phyloP scores from a whole-genome alignment of 2,329 filamentous ascomycete species.

The Paracoccidioides lutzii region DNA sequence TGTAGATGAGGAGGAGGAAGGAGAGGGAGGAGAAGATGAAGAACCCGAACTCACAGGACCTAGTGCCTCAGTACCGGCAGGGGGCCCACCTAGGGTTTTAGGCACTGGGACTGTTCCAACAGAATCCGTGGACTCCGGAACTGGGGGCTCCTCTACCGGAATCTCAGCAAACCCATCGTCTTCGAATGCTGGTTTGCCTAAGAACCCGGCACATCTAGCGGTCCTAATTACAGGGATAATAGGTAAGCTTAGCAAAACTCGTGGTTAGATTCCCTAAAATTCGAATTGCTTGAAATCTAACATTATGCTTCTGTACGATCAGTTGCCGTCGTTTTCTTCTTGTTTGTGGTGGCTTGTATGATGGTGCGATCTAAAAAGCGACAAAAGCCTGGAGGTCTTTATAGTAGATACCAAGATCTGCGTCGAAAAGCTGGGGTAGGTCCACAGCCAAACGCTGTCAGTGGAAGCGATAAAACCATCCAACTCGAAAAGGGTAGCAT shows the following conservation, averaged over 20 bases:
- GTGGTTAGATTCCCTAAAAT: too few relatives aligned
- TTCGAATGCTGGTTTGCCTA: background rate
- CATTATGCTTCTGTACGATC: background rate
- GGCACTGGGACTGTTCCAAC: background rate
- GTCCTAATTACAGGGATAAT: slow-evolving; percentile 1
- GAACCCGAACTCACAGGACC: background rate
- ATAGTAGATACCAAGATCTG: slow-evolving; percentile 1
- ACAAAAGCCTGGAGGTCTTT: background rate
- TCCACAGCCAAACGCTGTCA: background rate
- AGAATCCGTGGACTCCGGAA: background rate
- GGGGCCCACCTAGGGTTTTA: background rate
- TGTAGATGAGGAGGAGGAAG: slow-evolving; percentile 7
- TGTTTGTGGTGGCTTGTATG: background rate
- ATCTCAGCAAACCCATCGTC: background rate
- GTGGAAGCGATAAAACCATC: background rate
- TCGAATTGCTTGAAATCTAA: background rate
- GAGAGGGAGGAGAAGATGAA: background rate
- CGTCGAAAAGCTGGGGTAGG: background rate
- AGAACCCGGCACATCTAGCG: slow-evolving; percentile 2
- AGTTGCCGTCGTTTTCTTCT: background rate
- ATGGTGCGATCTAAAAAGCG: background rate
- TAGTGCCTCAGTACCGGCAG: background rate
- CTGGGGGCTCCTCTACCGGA: background rate
- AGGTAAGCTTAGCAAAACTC: background rate
- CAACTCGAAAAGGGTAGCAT: background rate